Base-by-base conservation (phyloP, 2,329 filamentous ascomycete species). In the Microdochium trichocladiopsis region DNA sequence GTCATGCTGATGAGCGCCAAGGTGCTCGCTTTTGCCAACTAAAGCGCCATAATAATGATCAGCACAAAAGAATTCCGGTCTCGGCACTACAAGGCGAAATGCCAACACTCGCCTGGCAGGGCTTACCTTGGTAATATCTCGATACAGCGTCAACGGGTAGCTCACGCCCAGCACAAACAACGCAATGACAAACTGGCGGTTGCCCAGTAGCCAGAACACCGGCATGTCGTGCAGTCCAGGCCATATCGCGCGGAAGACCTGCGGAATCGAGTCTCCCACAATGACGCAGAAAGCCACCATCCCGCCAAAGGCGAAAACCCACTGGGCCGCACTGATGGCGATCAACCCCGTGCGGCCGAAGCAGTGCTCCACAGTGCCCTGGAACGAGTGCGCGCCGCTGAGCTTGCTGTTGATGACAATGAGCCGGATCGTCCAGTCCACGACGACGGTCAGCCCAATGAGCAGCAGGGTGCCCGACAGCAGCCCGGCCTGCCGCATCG, bases 201-300 rank as follows among this genome's bases (percentile, higher is more conserved):
- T 84, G 8, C 88, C 88, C 60, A 99, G 72, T 52, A 96, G 77
- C 68, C 90, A 89, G 18, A 97, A 69, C 22, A 96, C 87, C 0
- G 90, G 84, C 66, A 88, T 83, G 25, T 84, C 75, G 37, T 74
- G 72, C 54, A 97, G 66, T 2, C 81, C 82, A 0, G 94, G 92
- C 74, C 93, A 96, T 4, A 96, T 69, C 4, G 92, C 90, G 48
- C 78, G 73, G 62, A 97, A 69, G 48, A 99, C 94, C 67, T 92
- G 90, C 3, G 94, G 94, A 64, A 99, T 96, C 1, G 90, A 92
- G 68, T 99, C 94, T 54, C 94, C 94, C 10, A 99, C 88, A 63
- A 99, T 96, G 63, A 99, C 91, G 59, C 92, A 94, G 69, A 97
- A 99, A 14, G 94, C 94, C 52, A 99, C 84, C 94, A 99, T 99